Percentiles rank a stretch among this genome's conserved stretches.
Conservation (phyloP, 2,329 filamentous ascomycete genomes). For the Dryadomyces sulphureus region DNA sequence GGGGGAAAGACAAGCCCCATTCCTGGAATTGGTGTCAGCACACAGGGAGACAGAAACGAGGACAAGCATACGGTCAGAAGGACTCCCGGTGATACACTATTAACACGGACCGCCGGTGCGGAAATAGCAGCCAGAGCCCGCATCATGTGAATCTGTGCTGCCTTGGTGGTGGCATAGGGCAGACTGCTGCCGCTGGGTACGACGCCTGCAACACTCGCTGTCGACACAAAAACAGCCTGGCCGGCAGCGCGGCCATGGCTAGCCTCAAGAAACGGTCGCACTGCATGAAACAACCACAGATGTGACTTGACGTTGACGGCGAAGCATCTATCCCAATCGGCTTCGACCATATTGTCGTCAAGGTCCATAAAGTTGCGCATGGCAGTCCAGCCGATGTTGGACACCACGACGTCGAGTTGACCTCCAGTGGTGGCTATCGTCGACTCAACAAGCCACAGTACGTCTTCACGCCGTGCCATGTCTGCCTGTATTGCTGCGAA, state of each 20-base stretch:
- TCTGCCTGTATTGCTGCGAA: slow-evolving; percentile 50
- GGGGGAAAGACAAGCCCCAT: slow-evolving; percentile 46
- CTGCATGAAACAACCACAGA: slow-evolving; percentile 43
- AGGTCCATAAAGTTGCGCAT: slow-evolving; percentile 30
- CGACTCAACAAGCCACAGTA: slow-evolving; percentile 42
- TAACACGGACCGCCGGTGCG: slow-evolving; percentile 42
- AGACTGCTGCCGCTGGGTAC: slow-evolving; percentile 47
- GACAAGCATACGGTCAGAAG: slow-evolving; percentile 26
- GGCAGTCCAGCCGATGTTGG: slow-evolving; percentile 50
- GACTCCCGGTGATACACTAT: slow-evolving; percentile 40
- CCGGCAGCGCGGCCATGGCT: slow-evolving; percentile 19
- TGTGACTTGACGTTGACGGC: slow-evolving; percentile 50
- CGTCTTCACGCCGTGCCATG: slow-evolving; percentile 42
- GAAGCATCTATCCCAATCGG: slow-evolving; percentile 45
- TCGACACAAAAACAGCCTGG: slow-evolving; percentile 44
- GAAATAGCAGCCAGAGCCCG: slow-evolving; percentile 38
- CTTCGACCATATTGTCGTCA: slow-evolving; percentile 37
- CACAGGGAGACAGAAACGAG: not conserved
- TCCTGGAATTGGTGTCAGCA: slow-evolving; percentile 23
- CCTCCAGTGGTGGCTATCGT: slow-evolving; percentile 41
- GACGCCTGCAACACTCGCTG: slow-evolving; percentile 49
- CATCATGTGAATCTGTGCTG: slow-evolving; percentile 34
- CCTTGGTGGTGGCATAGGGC: slow-evolving; percentile 16
- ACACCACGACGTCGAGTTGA: slow-evolving; percentile 62
- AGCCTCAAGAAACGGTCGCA: slow-evolving; percentile 36